These are phyloP conservation scores for Dujonia santamariae DNA, from an alignment of 1,139 yeast species.

Conservation along the genomic window DNA sequence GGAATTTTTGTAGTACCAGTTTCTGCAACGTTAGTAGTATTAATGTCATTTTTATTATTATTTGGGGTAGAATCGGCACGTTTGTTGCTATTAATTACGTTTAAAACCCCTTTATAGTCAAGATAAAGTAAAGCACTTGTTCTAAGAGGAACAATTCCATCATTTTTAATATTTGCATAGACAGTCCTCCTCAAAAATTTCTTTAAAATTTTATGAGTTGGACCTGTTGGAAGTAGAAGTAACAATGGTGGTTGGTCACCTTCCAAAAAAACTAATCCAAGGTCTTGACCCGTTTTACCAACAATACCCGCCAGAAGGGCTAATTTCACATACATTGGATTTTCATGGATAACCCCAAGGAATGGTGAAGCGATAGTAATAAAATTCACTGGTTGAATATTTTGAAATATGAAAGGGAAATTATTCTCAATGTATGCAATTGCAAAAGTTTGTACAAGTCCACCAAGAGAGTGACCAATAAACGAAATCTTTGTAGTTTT, in stretches of 20 bases:
- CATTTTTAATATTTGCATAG: conserved; percentile 78
- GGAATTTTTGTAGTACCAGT: conserved; percentile 7
- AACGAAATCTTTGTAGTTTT: conserved; percentile 69
- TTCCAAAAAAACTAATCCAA: conserved; percentile 56
- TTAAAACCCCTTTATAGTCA: conserved; percentile 43
- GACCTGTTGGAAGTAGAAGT: conserved; percentile 74
- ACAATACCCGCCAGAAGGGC: conserved; percentile 86
- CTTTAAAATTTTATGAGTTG: conserved; percentile 65
- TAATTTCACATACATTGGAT: conserved; percentile 81
- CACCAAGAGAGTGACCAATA: conserved; percentile 91
- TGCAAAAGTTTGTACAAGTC: conserved; percentile 86
- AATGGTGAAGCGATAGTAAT: conserved; percentile 85
- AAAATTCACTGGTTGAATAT: conserved; percentile 74
- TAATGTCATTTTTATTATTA: conserved; percentile 4
- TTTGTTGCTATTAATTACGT: conserved; percentile 2
- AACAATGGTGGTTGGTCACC: conserved; percentile 55
- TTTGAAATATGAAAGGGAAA: conserved; percentile 69
- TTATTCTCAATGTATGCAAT: conserved; percentile 67
- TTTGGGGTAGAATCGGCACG: not conserved
- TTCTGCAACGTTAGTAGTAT: conserved; percentile 1
- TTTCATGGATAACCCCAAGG: conserved; percentile 79
- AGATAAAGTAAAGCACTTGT: conserved; percentile 80
- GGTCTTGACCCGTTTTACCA: conserved; percentile 91
- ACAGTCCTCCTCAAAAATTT: conserved; percentile 67
- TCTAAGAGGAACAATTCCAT: conserved; percentile 90